Percentiles rank a stretch among this genome's conserved stretches.
Evolutionary conservation across 2,329 filamentous ascomycete genomes (phyloP).

Genomic region (Neospermospora avenae): DNA sequence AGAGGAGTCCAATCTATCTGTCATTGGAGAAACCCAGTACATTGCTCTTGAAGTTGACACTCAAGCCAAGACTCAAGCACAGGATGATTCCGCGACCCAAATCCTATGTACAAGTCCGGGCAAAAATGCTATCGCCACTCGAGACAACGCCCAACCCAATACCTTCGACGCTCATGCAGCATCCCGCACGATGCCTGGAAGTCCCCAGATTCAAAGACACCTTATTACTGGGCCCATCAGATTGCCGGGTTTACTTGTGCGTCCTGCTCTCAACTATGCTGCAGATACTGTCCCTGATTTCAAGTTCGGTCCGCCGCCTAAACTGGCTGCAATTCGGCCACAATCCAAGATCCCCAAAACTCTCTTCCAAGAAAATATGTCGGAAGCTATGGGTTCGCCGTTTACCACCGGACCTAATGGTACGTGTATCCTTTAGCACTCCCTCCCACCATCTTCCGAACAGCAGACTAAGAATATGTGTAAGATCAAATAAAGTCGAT

Average conservation of each 20-base stretch:
- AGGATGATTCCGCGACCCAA: background rate
- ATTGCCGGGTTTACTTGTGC: background rate
- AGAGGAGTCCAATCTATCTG: conserved; percentile 9
- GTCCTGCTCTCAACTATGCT: background rate
- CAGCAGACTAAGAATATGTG: too few species aligned
- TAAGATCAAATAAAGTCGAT: background rate
- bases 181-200: background rate
- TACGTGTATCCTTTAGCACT: background rate
- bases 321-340: background rate
- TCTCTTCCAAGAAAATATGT: background rate
- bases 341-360: background rate
- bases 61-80: conserved; percentile 10
- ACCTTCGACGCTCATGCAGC: background rate
- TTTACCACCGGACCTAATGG: background rate
- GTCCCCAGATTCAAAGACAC: background rate
- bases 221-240: background rate
- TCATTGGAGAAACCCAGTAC: conserved; percentile 26
- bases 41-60: conserved; percentile 23
- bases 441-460: background rate
- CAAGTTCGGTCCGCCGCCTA: background rate
- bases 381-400: too few species aligned
- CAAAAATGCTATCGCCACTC: background rate
- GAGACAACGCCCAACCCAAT: background rate
- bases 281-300: background rate
- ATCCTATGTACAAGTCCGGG: background rate